Conservation (phyloP, 2,329 filamentous ascomycete species). For the Botrytis fragariae region DNA sequence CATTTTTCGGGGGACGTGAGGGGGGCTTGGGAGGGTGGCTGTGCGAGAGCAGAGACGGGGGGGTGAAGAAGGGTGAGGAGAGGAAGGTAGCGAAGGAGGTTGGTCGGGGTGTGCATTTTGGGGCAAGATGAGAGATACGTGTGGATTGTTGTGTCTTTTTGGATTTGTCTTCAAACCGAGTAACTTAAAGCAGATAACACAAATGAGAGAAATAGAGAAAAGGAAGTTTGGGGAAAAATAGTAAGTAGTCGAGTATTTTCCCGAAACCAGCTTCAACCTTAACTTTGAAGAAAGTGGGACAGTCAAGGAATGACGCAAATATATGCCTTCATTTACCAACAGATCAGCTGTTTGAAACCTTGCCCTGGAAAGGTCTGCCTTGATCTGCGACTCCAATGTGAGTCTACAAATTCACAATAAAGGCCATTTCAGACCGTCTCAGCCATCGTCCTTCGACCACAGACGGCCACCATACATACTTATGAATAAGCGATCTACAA, state of each 20-base stretch:
- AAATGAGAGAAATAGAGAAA: no score
- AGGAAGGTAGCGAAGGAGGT: not conserved
- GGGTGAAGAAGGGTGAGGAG: not conserved
- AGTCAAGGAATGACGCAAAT: not conserved
- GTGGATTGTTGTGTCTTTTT: not conserved
- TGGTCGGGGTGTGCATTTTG: not conserved
- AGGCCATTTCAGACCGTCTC: not conserved
- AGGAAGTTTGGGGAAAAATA: accelerated
- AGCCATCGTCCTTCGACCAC: not conserved
- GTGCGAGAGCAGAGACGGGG: not conserved
- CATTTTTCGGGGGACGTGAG: not conserved
- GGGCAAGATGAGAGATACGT: no score
- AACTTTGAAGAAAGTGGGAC: not conserved
- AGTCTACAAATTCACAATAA: not conserved
- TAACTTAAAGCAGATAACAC: not conserved
- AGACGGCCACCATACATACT: not conserved
- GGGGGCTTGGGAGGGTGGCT: not conserved
- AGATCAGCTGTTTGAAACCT: not conserved
- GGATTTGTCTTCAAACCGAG: not conserved
- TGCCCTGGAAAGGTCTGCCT: not conserved
- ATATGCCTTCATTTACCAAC: not conserved
- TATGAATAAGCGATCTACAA: not conserved
- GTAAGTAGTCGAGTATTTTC: not conserved
- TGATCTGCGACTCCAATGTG: not conserved
- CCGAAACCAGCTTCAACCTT: not conserved